These are phyloP conservation scores for Myriangium duriaei DNA, from an alignment of 2,329 filamentous ascomycete species.

Conservation along the genomic window DNA sequence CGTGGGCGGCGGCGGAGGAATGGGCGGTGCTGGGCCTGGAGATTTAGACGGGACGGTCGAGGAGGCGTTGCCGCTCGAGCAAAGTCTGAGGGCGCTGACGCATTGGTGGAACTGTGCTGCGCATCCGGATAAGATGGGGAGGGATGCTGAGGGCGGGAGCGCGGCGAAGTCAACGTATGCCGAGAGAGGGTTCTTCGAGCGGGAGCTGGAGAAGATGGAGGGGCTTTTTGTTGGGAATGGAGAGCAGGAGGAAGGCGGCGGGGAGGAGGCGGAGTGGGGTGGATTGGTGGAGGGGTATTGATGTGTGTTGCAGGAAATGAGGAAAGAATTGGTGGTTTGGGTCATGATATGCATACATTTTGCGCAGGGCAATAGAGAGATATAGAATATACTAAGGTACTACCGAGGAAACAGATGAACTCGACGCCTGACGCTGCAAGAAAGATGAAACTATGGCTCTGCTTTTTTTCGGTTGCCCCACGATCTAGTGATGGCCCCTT, in stretches of 20 bases:
- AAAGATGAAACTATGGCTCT: too few species aligned
- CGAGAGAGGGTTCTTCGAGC: slow-evolving; percentile 36
- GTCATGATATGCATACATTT: too few species aligned
- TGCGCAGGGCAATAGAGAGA: too few species aligned
- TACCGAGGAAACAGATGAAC: too few species aligned
- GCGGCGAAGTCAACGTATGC: slow-evolving; percentile 23
- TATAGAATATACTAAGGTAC: too few species aligned
- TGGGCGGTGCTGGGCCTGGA: slow-evolving; percentile 23
- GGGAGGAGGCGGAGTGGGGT: slow-evolving; percentile 9
- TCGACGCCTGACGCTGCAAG: too few species aligned
- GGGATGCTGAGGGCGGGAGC: slow-evolving; percentile 20
- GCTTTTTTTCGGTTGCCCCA: too few species aligned
- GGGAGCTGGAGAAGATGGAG: slow-evolving; percentile 40
- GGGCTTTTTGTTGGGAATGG: slow-evolving; percentile 16
- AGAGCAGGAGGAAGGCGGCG: slow-evolving; percentile 14
- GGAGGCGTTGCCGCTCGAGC: slow-evolving; percentile 80
- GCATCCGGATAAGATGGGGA: slow-evolving; percentile 63
- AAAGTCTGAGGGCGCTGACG: slow-evolving; percentile 75
- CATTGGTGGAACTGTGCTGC: slow-evolving; percentile 85
- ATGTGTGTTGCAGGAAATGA: background rate
- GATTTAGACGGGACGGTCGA: slow-evolving; percentile 92
- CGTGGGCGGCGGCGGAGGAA: slow-evolving; percentile 49
- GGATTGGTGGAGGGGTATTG: slow-evolving; percentile 8
- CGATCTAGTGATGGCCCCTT: too few species aligned
- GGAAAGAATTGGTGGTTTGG: background rate